Conservation (phyloP, 2,329 filamentous ascomycete species). For the Colletotrichum tropicicola region DNA sequence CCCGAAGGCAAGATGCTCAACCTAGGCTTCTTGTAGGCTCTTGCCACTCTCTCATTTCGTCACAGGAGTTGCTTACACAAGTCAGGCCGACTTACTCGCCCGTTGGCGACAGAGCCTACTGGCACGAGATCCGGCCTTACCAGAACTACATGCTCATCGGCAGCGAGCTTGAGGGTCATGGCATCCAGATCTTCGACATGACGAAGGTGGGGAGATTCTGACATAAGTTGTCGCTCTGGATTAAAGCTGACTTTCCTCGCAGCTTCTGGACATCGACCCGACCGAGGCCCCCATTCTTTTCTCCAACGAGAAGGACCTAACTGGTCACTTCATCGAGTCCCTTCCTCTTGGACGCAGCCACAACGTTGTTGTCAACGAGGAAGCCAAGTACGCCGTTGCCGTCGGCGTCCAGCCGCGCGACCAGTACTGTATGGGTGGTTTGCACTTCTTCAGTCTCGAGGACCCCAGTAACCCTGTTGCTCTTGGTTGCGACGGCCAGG, state of each 20-base stretch:
- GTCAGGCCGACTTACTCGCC: conserved; percentile 26
- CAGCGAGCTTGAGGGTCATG: conserved; percentile 54
- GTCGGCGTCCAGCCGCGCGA: conserved; percentile 45
- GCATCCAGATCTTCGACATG: conserved; percentile 71
- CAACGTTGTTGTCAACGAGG: conserved; percentile 59
- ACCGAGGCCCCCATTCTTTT: conserved; percentile 40
- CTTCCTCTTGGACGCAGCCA: conserved; percentile 51
- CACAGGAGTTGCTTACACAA: background rate
- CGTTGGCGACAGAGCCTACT: conserved; percentile 33
- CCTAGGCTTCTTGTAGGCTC: conserved; percentile 48
- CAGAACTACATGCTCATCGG: conserved; percentile 45
- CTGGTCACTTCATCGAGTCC: conserved; percentile 36
- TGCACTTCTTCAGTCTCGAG: conserved; percentile 63
- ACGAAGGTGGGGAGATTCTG: conserved; percentile 44
- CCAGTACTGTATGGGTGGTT: conserved; percentile 52
- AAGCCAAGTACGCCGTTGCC: conserved; percentile 53
- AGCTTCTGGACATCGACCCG: conserved; percentile 51
- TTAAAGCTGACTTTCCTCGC: background rate
- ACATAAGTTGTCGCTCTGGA: accelerated
- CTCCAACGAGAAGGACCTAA: conserved; percentile 38
- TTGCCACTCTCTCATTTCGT: background rate
- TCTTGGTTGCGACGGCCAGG: conserved; percentile 58
- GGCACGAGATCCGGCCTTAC: conserved; percentile 47
- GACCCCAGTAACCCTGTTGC: conserved; percentile 59
- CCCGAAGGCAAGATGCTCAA: conserved; percentile 51